Conservation (phyloP, 2,329 filamentous ascomycete genomes). For the Periconia sp. region DNA sequence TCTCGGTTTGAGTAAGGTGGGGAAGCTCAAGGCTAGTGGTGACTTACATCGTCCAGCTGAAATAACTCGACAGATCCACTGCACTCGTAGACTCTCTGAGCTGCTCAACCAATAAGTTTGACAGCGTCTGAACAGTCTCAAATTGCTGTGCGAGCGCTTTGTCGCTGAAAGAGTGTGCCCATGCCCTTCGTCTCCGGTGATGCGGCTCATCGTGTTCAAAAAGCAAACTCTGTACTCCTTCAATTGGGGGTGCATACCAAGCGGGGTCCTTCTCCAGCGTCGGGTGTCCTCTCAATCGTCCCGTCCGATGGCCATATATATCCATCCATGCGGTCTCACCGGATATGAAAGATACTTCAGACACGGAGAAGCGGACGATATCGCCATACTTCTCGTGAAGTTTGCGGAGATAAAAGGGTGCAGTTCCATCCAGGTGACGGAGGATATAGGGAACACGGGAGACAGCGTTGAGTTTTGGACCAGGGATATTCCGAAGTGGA, state of each 20-base stretch:
- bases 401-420: constrained; percentile 26
- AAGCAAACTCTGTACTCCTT: constrained; percentile 36
- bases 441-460: constrained; percentile 40
- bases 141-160: constrained; percentile 51
- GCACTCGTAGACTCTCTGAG: constrained; percentile 5
- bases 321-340: constrained; percentile 52
- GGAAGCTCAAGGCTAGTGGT: too few relatives aligned
- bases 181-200: constrained; percentile 41
- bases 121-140: constrained; percentile 45
- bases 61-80: constrained; percentile 34
- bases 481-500: constrained; percentile 52
- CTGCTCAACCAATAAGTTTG: constrained; percentile 45
- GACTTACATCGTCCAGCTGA: constrained; percentile 28
- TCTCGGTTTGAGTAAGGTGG: too few relatives aligned
- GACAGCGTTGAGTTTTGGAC: constrained; percentile 44
- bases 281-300: constrained; percentile 44
- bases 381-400: constrained; percentile 51
- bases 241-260: constrained; percentile 41
- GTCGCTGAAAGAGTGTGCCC: constrained; percentile 51
- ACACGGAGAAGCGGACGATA: constrained; percentile 49
- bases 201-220: constrained; percentile 36
- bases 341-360: constrained; percentile 52
- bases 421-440: constrained; percentile 30
- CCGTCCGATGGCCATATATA: constrained; percentile 49
- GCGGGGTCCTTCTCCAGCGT: constrained; percentile 45